phyloP scores from a whole-genome alignment of 495 filamentous ascomycete species.

The Aspergillus kassunensis region DNA sequence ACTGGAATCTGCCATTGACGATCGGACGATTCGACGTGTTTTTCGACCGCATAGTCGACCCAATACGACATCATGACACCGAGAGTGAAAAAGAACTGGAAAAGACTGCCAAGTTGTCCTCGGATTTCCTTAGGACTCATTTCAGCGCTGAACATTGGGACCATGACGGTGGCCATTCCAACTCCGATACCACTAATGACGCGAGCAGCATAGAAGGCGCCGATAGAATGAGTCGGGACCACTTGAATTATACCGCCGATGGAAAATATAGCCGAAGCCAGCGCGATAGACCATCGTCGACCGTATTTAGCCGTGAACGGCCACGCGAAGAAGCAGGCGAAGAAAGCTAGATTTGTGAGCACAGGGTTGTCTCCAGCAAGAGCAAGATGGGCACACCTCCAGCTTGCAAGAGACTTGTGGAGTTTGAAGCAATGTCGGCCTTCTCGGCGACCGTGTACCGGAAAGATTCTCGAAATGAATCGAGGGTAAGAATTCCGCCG shows the following conservation, averaged over 20 bases:
- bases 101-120: constrained; percentile 45
- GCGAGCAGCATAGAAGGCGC: constrained; percentile 44
- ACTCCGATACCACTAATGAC: constrained; percentile 54
- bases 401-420: constrained; percentile 27
- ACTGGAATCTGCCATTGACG: constrained; percentile 54
- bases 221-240: constrained; percentile 38
- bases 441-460: constrained; percentile 1
- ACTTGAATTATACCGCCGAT: constrained; percentile 43
- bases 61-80: constrained; percentile 51
- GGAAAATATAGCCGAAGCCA: constrained; percentile 39
- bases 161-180: constrained; percentile 49
- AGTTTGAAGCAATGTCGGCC: constrained; percentile 20
- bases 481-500: constrained; percentile 33
- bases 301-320: constrained; percentile 29
- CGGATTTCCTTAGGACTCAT: constrained; percentile 53
- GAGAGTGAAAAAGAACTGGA: constrained; percentile 46
- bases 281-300: constrained; percentile 40
- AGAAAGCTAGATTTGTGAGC: constrained; percentile 11
- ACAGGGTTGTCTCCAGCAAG: background rate
- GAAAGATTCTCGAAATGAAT: constrained; percentile 33
- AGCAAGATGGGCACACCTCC: constrained; percentile 11
- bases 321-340: constrained; percentile 20
- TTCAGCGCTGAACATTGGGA: constrained; percentile 53
- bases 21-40: constrained; percentile 28
- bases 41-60: constrained; percentile 47